Base-by-base conservation (phyloP, 2,329 filamentous ascomycete genomes). In the Tolypocladium tundrense region DNA sequence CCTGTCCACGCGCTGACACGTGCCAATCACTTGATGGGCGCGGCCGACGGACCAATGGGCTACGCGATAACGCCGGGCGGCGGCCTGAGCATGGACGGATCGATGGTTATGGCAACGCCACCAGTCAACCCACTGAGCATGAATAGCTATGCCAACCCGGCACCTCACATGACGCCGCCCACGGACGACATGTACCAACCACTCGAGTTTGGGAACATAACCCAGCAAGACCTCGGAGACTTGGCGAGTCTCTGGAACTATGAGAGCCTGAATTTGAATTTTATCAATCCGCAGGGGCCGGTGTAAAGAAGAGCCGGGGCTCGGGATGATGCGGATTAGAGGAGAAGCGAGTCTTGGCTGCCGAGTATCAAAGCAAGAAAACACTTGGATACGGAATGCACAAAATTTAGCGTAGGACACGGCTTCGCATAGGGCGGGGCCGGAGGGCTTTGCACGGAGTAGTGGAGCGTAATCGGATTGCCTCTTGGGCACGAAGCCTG, bases 161-260 rank as follows among this genome's bases (percentile, higher is more conserved):
- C 45, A 10, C 42, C 43, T 13, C 65, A 55, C 55, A 61, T 56
- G 59, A 62, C 56, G n/a, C 59, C 61, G 14, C 56, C 60, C 11
- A 59, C 57, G 0, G 60, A 63, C 14, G 57, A 60, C 2, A 39
- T 59, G 11, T 62, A 60, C 39, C 56, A 57, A 16, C 58, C 54
- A 52, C 60, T 60, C 27, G 55, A 59, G 6, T 69, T 70, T 52
- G 66, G 63, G 8, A 62, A 63, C 42, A 68, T 71, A 27, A 67
- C 68, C 3, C 67, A 70, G n/a, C 62, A 65, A 24, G 68, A 71
- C n/a, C 62, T 72, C 31, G 70, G 70, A 13, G 66, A 70, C 8
- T 54, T 73, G 57, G 69, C 69, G 4, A 62, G 60, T 8, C 56
- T 72, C 27, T 73, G 70, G 70, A 66, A 72, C 52, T 71, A 71